Evolutionary conservation across 148 eudicot genomes (phyloP).

Genomic region (Rhododendron simsii): DNA sequence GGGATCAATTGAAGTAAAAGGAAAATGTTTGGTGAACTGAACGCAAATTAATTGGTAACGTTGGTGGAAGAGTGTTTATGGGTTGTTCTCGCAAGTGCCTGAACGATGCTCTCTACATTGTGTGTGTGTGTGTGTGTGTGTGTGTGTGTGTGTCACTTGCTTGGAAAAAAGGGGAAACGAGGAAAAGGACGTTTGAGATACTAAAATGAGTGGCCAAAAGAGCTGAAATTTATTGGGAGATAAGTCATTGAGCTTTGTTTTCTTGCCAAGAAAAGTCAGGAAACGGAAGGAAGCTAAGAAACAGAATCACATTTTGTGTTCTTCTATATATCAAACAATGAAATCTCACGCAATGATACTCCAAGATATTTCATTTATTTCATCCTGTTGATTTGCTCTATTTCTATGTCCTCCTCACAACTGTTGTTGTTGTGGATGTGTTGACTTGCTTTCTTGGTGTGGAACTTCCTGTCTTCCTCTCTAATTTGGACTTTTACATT

Average conservation of each 20-base stretch:
- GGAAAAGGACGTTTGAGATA: slow-evolving; percentile 9
- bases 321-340: not conserved
- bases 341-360: not conserved
- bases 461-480: not conserved
- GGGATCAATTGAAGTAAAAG: not conserved
- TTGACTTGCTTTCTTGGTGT: not conserved
- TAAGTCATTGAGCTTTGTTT: slow-evolving; percentile 1
- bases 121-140: not conserved
- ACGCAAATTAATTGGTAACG: not conserved
- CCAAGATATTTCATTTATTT: not conserved
- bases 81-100: not conserved
- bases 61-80: not conserved
- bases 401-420: not conserved
- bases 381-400: not conserved
- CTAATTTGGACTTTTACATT: not conserved
- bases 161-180: not conserved
- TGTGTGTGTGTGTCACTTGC: no score
- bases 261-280: not conserved
- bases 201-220: not conserved
- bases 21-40: not conserved
- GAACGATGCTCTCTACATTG: not conserved
- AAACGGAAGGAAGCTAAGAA: not conserved
- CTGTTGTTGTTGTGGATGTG: not conserved
- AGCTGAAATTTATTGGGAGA: not conserved
- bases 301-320: not conserved